Base-by-base conservation (phyloP, 768 basidiomycete genomes). In the Crucibulum laeve region DNA sequence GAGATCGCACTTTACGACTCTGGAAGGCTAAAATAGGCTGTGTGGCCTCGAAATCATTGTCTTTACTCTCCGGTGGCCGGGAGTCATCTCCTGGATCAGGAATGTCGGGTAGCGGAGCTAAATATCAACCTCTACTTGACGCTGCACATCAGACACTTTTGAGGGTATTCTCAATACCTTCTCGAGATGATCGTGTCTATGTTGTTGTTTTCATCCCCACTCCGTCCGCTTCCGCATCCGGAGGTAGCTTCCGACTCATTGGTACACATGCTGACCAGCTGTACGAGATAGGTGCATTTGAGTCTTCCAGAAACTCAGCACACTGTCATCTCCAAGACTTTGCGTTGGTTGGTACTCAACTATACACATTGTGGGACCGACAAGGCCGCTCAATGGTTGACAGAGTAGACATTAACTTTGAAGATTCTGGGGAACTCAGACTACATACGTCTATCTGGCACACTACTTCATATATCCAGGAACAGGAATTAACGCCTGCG, bases 1-100 rank as follows among this genome's bases (percentile, higher is more conserved):
- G 91, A 43, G 91, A 96, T 67, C 77, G 87, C 43, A 84, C 82
- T 25, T 70, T 98, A 32, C 77, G 91, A 28, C 69, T 88, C 33
- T 97, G 93, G 93, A 85, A 87, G 50, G 73, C 82, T 22, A 79
- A 84, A 59, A 70, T 79, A 43, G 83, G 83, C 34, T 85, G 88
- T 56, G 73, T 84, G n/a, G 76, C 81, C 23, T 77, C 78, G 24
- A 82, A 76, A 56, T 61, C 67, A 8, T 63, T 87, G 34, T 68
- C 77, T 8, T 56, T 58, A 23, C 45, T 32, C 14, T 45, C 58
- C 19, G 48, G 58, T n/a, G 59, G 64, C 25, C 61, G 62, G 49
- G 62, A 61, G 46, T 46, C 53, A 13, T 59, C 67, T 3, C 58
- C 64, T 40, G 59, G 48, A 14, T 59, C 63, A 25, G 55, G 58